A percentile compares a stretch with the other conserved stretches of the same genome.
Evolutionary conservation across 208 protist genomes (phyloP).

Genomic region (Trypanosoma avium): DNA sequence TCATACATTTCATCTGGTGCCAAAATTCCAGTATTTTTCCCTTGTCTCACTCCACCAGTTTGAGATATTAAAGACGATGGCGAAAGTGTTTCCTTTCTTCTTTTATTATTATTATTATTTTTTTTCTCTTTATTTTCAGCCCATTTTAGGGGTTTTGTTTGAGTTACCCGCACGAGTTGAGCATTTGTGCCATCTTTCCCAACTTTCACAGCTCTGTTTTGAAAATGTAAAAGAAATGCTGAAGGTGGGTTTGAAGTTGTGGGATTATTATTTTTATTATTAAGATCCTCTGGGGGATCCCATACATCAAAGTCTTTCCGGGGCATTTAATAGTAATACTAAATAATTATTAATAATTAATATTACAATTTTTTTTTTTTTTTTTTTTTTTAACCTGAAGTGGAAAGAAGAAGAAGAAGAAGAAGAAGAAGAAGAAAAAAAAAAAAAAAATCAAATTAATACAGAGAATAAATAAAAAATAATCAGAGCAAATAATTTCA

Average conservation of each 20-base stretch:
- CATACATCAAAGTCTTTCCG: slow-evolving; percentile 70
- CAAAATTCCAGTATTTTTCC: slow-evolving; percentile 2
- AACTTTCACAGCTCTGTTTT: slow-evolving; percentile 50
- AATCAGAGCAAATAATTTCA: too few relatives aligned
- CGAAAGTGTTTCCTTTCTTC: background rate
- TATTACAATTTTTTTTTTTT: too few relatives aligned
- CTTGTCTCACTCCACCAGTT: background rate
- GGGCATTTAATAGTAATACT: too few relatives aligned
- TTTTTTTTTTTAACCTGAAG: too few relatives aligned
- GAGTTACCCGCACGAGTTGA: slow-evolving; percentile 25
- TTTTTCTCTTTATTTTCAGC: background rate
- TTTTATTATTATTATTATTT: background rate
- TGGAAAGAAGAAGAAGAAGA: background rate
- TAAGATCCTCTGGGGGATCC: slow-evolving; percentile 51
- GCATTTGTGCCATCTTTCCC: slow-evolving; percentile 60
- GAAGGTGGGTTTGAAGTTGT: too few relatives aligned
- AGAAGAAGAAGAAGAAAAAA: too few relatives aligned
- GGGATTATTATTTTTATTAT: too few relatives aligned
- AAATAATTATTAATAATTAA: too few relatives aligned
- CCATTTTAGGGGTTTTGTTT: slow-evolving; percentile 6
- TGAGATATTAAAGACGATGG: too few relatives aligned
- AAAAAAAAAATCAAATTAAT: too few relatives aligned
- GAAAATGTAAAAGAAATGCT: slow-evolving; percentile 67
- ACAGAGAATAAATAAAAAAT: too few relatives aligned
- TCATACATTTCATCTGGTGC: slow-evolving; percentile 1